These are phyloP conservation scores for Termitomyces sp. DNA, from an alignment of 768 basidiomycete species.

Conservation along the genomic window DNA sequence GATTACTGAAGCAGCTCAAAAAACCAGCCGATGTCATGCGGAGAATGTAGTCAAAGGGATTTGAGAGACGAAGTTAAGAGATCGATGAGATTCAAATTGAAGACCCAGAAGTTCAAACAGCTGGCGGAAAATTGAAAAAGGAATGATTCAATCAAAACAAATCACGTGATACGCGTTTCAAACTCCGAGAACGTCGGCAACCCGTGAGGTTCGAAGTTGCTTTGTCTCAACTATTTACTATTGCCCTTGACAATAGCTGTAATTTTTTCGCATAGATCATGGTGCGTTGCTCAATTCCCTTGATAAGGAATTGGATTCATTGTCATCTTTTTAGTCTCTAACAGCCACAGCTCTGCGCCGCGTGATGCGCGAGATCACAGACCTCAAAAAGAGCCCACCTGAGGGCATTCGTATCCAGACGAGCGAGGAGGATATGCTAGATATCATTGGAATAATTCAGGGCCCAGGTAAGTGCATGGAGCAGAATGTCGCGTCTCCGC, in stretches of 20 bases:
- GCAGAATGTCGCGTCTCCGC: constrained; percentile 11
- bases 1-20: no score
- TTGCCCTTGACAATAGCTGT: background rate
- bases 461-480: constrained; percentile 67
- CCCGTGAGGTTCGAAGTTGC: background rate
- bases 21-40: background rate
- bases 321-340: constrained; percentile 27
- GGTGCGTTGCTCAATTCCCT: constrained; percentile 4
- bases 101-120: no score
- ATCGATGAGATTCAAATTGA: no score
- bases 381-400: constrained; percentile 76
- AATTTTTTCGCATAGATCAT: constrained; percentile 2
- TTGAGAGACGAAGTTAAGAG: no score
- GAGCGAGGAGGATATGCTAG: constrained; percentile 84
- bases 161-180: constrained; percentile 4
- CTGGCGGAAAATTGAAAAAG: no score
- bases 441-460: constrained; percentile 82
- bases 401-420: constrained; percentile 90
- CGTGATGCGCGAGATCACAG: constrained; percentile 80
- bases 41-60: no score
- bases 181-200: constrained; percentile 4
- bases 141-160: background rate
- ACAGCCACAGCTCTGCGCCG: constrained; percentile 68
- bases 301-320: background rate
- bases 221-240: constrained; percentile 9